phyloP scores from a whole-genome alignment of 2,329 filamentous ascomycete genomes.

The Cordyceps fumosorosea region DNA sequence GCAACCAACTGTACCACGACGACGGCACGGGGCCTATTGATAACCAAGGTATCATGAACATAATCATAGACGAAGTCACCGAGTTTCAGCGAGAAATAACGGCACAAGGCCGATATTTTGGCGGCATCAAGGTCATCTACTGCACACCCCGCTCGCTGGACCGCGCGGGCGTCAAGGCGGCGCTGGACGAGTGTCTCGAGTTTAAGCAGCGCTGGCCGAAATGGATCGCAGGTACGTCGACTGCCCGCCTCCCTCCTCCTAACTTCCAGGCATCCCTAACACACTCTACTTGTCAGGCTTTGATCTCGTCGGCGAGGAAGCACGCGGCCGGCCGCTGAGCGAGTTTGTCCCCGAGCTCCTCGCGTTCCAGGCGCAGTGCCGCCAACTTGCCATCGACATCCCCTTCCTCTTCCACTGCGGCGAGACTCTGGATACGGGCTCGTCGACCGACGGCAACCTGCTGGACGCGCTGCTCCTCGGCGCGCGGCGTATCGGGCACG shows the following conservation, averaged over 20 bases:
- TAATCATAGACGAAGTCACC: constrained; percentile 50
- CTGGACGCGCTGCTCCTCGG: constrained; percentile 60
- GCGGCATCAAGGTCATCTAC: constrained; percentile 64
- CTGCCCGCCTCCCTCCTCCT: too few relatives aligned
- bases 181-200: constrained; percentile 54
- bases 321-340: constrained; percentile 51
- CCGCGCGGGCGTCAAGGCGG: constrained; percentile 37
- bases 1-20: constrained; percentile 54
- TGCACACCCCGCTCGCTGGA: constrained; percentile 59
- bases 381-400: constrained; percentile 43
- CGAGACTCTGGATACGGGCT: constrained; percentile 63
- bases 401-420: constrained; percentile 74
- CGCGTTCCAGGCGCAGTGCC: constrained; percentile 48
- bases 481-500: constrained; percentile 66
- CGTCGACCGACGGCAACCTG: constrained; percentile 59
- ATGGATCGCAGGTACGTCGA: constrained; percentile 47
- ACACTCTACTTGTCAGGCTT: constrained; percentile 38
- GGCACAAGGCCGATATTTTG: constrained; percentile 37
- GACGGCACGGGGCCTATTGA: constrained; percentile 46
- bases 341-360: constrained; percentile 50
- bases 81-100: constrained; percentile 35
- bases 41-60: constrained; percentile 53
- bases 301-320: constrained; percentile 64
- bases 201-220: constrained; percentile 51
- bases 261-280: too few relatives aligned